A percentile compares a stretch with the other conserved stretches of the same genome.
Conservation (phyloP, 2,329 filamentous ascomycete genomes). For the Cercospora janseana region DNA sequence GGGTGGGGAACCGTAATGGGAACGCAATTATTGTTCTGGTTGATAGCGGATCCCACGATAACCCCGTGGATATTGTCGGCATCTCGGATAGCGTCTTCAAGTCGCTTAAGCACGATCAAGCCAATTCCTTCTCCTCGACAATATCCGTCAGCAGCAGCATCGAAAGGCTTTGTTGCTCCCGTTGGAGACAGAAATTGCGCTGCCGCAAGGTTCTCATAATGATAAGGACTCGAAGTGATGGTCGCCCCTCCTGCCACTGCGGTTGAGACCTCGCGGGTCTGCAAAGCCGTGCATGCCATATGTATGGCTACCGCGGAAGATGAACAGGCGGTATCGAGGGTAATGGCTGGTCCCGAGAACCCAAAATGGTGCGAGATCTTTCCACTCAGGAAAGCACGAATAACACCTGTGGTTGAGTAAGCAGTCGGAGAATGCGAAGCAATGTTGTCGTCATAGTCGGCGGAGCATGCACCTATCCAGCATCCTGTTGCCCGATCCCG, state of each 20-base stretch:
- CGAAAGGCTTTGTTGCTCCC: conserved; percentile 48
- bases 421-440: conserved; percentile 40
- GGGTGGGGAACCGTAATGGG: conserved; percentile 28
- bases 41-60: conserved; percentile 29
- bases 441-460: conserved; percentile 48
- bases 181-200: conserved; percentile 47
- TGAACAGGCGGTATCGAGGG: conserved; percentile 40
- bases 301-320: conserved; percentile 37
- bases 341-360: conserved; percentile 42
- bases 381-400: not conserved
- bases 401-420: conserved; percentile 33
- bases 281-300: conserved; percentile 32
- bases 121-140: conserved; percentile 39
- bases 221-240: conserved; percentile 35
- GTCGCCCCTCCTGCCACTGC: conserved; percentile 42
- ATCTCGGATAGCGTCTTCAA: conserved; percentile 35
- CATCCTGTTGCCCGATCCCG: conserved; percentile 39
- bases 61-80: conserved; percentile 34
- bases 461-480: conserved; percentile 40
- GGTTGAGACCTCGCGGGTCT: conserved; percentile 30
- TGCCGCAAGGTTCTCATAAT: conserved; percentile 37
- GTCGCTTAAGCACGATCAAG: conserved; percentile 30
- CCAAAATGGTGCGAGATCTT: conserved; percentile 41
- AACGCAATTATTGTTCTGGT: conserved; percentile 31
- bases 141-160: conserved; percentile 25